A percentile compares a stretch with the other conserved stretches of the same genome.
These are phyloP conservation scores for Oryza nivara DNA, from an alignment of 176 grass and related monocot species.

Conservation along the genomic window DNA sequence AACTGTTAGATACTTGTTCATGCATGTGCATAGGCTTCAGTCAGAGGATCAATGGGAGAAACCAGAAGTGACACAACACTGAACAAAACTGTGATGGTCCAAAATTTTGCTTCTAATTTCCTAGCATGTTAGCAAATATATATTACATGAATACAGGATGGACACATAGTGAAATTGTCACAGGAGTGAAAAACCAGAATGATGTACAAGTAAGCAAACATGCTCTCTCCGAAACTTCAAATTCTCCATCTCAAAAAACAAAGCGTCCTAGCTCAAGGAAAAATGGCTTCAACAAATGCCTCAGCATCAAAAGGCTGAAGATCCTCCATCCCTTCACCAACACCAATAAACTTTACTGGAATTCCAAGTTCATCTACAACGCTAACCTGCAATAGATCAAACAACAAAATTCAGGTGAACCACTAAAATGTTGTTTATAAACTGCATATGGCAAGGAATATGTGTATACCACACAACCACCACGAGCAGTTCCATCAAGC, in stretches of 20 bases:
- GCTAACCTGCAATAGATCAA: slow-evolving; percentile 66
- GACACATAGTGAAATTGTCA: background rate
- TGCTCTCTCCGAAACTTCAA: background rate
- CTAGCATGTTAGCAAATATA: slow-evolving; percentile 21
- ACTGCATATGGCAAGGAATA: slow-evolving; percentile 1
- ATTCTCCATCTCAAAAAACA: background rate
- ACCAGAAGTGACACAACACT: too few relatives aligned
- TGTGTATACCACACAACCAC: slow-evolving; percentile 80
- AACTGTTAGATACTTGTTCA: too few relatives aligned
- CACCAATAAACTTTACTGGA: slow-evolving; percentile 90
- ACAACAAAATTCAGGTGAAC: background rate
- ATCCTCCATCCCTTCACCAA: slow-evolving; percentile 94
- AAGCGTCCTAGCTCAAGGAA: slow-evolving; percentile 48
- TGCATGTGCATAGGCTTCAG: too few relatives aligned
- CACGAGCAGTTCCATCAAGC: slow-evolving; percentile 84
- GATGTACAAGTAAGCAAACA: background rate
- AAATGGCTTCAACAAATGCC: slow-evolving; percentile 95
- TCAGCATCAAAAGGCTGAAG: slow-evolving; percentile 93
- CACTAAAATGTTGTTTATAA: background rate
- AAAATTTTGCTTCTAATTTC: slow-evolving; percentile 19
- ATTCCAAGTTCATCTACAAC: slow-evolving; percentile 97
- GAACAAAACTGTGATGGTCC: background rate
- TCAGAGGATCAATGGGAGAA: background rate
- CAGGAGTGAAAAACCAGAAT: background rate
- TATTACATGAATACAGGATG: slow-evolving; percentile 9